A percentile compares a stretch with the other conserved stretches of the same genome.
Conservation (phyloP, 1,284 basidiomycete genomes). For the Stygiomarasmius scandens region DNA sequence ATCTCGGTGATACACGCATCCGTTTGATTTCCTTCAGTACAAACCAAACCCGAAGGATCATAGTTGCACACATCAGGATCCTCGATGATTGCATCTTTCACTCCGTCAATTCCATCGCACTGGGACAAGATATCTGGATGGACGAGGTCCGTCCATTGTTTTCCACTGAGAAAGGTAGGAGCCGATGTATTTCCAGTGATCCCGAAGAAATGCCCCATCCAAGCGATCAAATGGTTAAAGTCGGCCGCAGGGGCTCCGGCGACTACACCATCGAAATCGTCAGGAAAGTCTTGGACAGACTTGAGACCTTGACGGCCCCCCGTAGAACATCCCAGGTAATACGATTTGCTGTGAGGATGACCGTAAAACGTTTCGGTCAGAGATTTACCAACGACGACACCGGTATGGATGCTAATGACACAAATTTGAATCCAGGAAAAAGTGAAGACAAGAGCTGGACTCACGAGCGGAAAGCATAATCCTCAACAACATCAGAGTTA, state of each 20-base stretch:
- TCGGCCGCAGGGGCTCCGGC: conserved; percentile 19
- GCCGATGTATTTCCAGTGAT: conserved; percentile 3
- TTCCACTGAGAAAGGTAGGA: conserved; percentile 4
- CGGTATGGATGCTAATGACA: conserved; percentile 13
- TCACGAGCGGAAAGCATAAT: conserved; percentile 21
- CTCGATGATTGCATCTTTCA: conserved; percentile 8
- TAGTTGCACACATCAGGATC: conserved; percentile 30
- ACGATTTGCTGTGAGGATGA: conserved; percentile 13
- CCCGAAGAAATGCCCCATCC: conserved; percentile 3
- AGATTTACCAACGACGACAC: conserved; percentile 18
- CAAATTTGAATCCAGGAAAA: neutral
- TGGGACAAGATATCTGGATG: conserved; percentile 8
- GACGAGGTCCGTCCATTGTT: neutral
- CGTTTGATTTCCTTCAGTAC: conserved; percentile 20
- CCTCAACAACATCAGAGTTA: conserved; percentile 18
- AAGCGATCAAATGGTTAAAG: conserved; percentile 10
- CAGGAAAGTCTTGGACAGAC: conserved; percentile 17
- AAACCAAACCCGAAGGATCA: conserved; percentile 29
- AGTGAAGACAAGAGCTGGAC: neutral
- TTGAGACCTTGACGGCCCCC: conserved; percentile 22
- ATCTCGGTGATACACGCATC: conserved; percentile 19
- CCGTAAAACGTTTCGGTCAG: conserved; percentile 18
- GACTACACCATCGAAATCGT: conserved; percentile 22
- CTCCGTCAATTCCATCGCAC: conserved; percentile 7
- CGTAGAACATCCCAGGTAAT: conserved; percentile 21